Evolutionary conservation across 345 rosid species (phyloP).

Genomic region (Eucalyptus marginata): DNA sequence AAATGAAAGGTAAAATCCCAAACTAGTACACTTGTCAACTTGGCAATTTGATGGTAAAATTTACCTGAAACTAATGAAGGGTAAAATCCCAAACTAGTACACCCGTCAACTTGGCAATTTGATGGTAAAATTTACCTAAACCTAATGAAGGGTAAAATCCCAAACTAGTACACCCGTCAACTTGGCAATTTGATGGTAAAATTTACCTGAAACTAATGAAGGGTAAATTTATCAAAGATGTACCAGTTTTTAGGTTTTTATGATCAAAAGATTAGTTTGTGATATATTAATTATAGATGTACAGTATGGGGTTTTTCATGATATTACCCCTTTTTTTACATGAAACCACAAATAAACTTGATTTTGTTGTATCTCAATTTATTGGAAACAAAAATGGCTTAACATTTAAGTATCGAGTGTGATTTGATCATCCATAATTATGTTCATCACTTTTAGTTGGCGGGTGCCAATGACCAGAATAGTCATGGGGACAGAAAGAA

Average conservation of each 20-base stretch:
- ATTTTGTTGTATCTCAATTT: neutral
- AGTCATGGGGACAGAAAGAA: neutral
- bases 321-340: neutral
- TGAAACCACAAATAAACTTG: neutral
- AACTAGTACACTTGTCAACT: accelerated
- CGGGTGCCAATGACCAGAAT: neutral
- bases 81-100: too few relatives aligned
- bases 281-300: too few relatives aligned
- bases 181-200: accelerated
- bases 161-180: accelerated
- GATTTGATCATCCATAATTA: neutral
- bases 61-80: accelerated
- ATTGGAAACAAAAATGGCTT: neutral
- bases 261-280: too few relatives aligned
- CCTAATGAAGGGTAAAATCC: too few relatives aligned
- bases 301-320: too few relatives aligned
- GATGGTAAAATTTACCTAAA: too few relatives aligned
- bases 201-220: too few relatives aligned
- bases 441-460: neutral
- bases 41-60: accelerated
- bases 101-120: too few relatives aligned
- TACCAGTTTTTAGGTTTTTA: accelerated
- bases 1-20: too few relatives aligned
- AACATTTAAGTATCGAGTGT: neutral
- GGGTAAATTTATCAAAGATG: too few relatives aligned